Conservation (phyloP, 176 grass and related monocot genomes). For the Musa beccarii region DNA sequence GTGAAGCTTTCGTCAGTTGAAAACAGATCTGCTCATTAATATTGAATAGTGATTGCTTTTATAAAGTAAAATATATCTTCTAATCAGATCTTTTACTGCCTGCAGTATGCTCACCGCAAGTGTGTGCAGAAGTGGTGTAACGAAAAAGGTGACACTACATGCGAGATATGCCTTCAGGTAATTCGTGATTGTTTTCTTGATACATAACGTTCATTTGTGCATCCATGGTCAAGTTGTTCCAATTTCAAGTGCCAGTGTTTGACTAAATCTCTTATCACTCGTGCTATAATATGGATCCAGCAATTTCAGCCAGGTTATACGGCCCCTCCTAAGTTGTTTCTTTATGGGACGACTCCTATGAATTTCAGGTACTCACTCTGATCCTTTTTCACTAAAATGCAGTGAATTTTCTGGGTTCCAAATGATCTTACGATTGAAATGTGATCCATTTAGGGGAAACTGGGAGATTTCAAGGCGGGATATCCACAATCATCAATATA, state of each 20-base stretch:
- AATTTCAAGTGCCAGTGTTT: background rate
- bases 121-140: conserved; percentile 95
- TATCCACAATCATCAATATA: conserved; percentile 30
- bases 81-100: background rate
- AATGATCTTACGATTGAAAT: background rate
- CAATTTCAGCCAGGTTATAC: conserved; percentile 91
- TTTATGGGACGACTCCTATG: conserved; percentile 87
- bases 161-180: conserved; percentile 96
- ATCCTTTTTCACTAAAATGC: background rate
- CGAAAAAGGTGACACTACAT: conserved; percentile 82
- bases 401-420: background rate
- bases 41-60: background rate
- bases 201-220: background rate
- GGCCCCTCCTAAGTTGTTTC: conserved; percentile 76
- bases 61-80: background rate
- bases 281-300: conserved; percentile 18
- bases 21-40: background rate
- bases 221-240: background rate
- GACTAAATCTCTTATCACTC: background rate
- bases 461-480: conserved; percentile 71
- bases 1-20: background rate
- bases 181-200: conserved; percentile 1
- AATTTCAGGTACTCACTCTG: conserved; percentile 64
- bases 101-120: conserved; percentile 81
- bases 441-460: conserved; percentile 39